A percentile compares a stretch with the other conserved stretches of the same genome.
phyloP scores from a whole-genome alignment of 2,329 filamentous ascomycete genomes.

The Blastomyces silverae region DNA sequence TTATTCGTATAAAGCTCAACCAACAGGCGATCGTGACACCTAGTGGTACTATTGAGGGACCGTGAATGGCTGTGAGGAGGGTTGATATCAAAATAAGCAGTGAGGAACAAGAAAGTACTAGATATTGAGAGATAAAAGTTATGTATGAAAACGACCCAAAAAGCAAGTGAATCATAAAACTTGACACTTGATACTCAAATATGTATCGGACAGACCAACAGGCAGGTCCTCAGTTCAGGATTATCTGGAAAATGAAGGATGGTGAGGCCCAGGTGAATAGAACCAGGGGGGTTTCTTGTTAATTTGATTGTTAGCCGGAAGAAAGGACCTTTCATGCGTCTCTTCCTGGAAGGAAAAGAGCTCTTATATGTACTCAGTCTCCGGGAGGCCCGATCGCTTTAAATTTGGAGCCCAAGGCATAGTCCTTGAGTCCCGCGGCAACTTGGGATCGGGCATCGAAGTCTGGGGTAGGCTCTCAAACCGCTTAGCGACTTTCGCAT shows the following conservation, averaged over 20 bases:
- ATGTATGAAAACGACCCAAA: too few relatives aligned
- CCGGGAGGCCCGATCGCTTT: not conserved
- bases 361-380: slow-evolving; percentile 4
- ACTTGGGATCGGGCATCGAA: not conserved
- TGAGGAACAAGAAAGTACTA: not conserved
- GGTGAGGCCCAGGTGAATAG: not conserved
- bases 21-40: not conserved
- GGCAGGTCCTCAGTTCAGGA: not conserved
- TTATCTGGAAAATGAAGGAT: not conserved
- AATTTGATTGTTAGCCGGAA: not conserved
- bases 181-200: not conserved
- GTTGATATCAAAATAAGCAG: not conserved
- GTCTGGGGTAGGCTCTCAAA: not conserved
- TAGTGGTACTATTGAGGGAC: not conserved
- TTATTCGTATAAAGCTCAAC: not conserved
- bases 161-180: not conserved
- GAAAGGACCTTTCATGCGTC: too few relatives aligned
- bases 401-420: not conserved
- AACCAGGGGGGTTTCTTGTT: not conserved
- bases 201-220: not conserved
- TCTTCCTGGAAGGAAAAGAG: not conserved
- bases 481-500: not conserved
- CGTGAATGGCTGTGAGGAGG: not conserved
- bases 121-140: not conserved
- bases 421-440: not conserved